Evolutionary conservation across 768 basidiomycete species (phyloP).

Genomic region (Gymnopilus junonius): DNA sequence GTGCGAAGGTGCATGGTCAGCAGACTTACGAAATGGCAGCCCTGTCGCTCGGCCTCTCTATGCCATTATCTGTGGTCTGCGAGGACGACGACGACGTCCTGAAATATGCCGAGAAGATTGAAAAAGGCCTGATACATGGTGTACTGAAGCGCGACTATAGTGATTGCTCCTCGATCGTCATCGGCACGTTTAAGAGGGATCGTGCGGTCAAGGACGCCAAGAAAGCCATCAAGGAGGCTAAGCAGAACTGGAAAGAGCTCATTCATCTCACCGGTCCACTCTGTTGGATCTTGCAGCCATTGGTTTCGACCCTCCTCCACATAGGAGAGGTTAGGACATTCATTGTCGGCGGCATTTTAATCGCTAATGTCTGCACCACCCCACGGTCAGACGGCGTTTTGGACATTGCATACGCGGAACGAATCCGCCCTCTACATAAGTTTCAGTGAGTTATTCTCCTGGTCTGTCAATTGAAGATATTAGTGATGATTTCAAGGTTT

Average conservation of each 20-base stretch:
- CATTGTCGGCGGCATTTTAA: background rate
- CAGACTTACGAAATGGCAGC: background rate
- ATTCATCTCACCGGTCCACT: background rate
- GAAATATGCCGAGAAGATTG: background rate
- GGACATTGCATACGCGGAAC: background rate
- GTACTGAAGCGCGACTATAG: background rate
- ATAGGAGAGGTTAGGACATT: background rate
- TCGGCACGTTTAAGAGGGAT: background rate
- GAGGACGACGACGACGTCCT: background rate
- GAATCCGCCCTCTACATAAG: background rate
- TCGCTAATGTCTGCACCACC: background rate
- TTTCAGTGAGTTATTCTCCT: too few species aligned
- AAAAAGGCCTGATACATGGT: background rate
- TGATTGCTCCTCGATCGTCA: background rate
- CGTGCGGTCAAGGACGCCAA: background rate
- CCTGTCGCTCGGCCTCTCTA: background rate
- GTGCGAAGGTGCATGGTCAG: background rate
- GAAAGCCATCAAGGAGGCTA: background rate
- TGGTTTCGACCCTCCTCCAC: background rate
- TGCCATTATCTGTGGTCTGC: background rate
- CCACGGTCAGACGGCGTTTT: background rate
- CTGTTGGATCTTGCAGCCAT: background rate
- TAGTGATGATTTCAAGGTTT: background rate
- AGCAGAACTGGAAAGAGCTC: background rate
- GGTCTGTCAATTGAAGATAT: too few species aligned